phyloP scores from a whole-genome alignment of 805 yeast genomes.

The Blastobotrys chiropterorum region DNA sequence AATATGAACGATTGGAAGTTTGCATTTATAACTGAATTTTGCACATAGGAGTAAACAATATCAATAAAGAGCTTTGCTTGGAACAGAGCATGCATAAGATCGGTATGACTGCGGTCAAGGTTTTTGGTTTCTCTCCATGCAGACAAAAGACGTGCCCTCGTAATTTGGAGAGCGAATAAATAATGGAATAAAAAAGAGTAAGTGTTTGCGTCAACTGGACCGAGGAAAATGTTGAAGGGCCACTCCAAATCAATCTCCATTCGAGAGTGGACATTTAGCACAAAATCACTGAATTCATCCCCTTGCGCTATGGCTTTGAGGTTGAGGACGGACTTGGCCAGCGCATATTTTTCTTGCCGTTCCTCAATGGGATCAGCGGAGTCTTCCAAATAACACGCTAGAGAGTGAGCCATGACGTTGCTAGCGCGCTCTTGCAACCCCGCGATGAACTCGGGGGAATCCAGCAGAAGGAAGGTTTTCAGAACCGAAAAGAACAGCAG shows the following conservation, averaged over 20 bases:
- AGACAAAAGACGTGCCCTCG: constrained; percentile 2
- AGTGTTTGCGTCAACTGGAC: constrained; percentile 1
- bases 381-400: constrained; percentile 10
- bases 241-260: constrained; percentile 13
- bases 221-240: constrained; percentile 19
- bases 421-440: constrained; percentile 1
- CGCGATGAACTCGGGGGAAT: constrained; percentile 15
- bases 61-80: constrained; percentile 15
- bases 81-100: background rate
- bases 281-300: constrained; percentile 18
- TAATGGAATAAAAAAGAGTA: constrained; percentile 12
- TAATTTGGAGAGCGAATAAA: constrained; percentile 9
- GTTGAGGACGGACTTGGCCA: constrained; percentile 2
- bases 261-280: constrained; percentile 2
- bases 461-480: constrained; percentile 14
- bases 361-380: constrained; percentile 1
- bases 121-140: background rate
- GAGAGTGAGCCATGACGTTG: constrained; percentile 5
- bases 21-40: constrained; percentile 11
- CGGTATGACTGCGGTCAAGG: constrained; percentile 4
- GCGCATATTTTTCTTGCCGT: background rate
- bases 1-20: constrained; percentile 9
- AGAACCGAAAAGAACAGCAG: constrained; percentile 12
- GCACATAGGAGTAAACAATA: constrained; percentile 16
- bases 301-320: background rate